A percentile compares a stretch with the other conserved stretches of the same genome.
phyloP scores from a whole-genome alignment of 2,329 filamentous ascomycete species.

The Meredithiella fracta region DNA sequence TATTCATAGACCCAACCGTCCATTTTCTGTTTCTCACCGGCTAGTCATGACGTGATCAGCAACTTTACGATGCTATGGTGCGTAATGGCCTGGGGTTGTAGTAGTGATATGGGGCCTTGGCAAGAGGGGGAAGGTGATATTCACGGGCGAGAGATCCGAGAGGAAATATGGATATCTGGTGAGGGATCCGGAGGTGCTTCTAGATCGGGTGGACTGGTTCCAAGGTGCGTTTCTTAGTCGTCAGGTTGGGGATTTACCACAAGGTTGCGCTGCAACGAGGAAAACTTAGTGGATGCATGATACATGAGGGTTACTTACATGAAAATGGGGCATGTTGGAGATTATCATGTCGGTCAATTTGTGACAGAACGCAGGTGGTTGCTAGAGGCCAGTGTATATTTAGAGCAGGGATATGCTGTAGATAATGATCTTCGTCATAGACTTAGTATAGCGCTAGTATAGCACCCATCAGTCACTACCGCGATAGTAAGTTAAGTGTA shows the following conservation, averaged over 20 bases:
- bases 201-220: neutral
- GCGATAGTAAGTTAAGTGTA: too few relatives aligned
- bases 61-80: neutral
- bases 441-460: neutral
- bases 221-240: too few relatives aligned
- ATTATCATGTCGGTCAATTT: too few relatives aligned
- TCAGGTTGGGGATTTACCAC: neutral
- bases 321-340: neutral
- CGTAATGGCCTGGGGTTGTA: neutral
- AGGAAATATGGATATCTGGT: too few relatives aligned
- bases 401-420: neutral
- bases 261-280: neutral
- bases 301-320: neutral
- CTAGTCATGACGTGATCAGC: neutral
- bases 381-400: neutral
- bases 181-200: neutral
- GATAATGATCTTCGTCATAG: neutral
- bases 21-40: neutral
- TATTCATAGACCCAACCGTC: neutral
- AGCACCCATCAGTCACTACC: too few relatives aligned
- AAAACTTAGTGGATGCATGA: neutral
- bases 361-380: too few relatives aligned
- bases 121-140: neutral
- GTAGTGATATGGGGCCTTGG: neutral
- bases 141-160: neutral